These are phyloP conservation scores for Alternaria consortialis DNA, from an alignment of 2,329 filamentous ascomycete species.

Conservation along the genomic window DNA sequence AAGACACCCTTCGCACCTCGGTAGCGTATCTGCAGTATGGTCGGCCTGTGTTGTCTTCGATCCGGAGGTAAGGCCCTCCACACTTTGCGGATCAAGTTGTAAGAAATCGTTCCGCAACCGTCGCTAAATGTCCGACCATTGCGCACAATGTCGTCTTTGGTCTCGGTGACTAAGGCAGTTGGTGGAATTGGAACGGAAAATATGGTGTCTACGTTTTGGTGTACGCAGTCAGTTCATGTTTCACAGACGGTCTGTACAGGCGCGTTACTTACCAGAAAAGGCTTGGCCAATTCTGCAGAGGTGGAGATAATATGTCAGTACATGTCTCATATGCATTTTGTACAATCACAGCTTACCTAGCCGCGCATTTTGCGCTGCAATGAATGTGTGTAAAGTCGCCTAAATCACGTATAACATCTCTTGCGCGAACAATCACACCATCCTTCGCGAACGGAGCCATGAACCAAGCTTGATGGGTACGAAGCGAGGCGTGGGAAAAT, in stretches of 20 bases:
- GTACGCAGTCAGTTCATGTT: neutral
- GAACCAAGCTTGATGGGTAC: conserved; percentile 45
- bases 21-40: conserved; percentile 71
- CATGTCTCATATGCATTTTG: too few species aligned
- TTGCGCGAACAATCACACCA: conserved; percentile 58
- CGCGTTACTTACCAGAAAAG: conserved; percentile 63
- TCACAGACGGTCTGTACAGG: neutral
- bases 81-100: conserved; percentile 66
- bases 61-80: conserved; percentile 62
- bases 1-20: conserved; percentile 71
- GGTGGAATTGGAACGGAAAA: conserved; percentile 64
- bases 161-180: conserved; percentile 58
- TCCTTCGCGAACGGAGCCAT: conserved; percentile 42
- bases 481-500: conserved; percentile 46
- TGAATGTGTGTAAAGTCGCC: conserved; percentile 58
- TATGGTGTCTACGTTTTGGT: conserved; percentile 68
- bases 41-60: conserved; percentile 56
- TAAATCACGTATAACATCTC: conserved; percentile 61
- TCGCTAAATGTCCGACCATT: conserved; percentile 75
- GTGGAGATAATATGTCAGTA: too few species aligned
- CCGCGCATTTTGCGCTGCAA: conserved; percentile 66
- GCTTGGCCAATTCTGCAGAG: conserved; percentile 64
- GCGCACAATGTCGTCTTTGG: conserved; percentile 64
- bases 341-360: conserved; percentile 43
- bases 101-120: conserved; percentile 78